Evolutionary conservation across 176 grass and related monocot genomes (phyloP), one percentile per base, ranked within the genome.

Genomic region (Aegilops bicornis): DNA sequence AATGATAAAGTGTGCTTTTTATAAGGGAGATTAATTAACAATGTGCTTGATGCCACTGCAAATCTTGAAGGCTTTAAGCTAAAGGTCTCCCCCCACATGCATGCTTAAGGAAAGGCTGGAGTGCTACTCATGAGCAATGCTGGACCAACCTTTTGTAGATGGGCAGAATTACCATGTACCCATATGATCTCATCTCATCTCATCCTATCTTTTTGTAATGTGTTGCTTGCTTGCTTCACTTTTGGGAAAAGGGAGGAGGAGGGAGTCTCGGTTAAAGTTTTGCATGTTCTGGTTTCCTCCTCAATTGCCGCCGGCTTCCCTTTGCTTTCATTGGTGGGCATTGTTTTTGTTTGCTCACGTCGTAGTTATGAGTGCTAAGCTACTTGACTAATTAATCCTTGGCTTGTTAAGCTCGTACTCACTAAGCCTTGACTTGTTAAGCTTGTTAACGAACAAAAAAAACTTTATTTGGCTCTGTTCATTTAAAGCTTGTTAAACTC

Each of bases 21-120:
- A 0, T 19, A 0, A 7, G 50, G 1, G 5, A 54, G 50, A 54
- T 48, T 48, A 7, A 54, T 56, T 56, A 8, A 56, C 54, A 58
- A 58, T 58, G 54, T 58, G 52, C 54, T 58, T 22, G 19, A 58
- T 6, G 2, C 20, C 0, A 1, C 73, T 80, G 45, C 37, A 31
- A 33, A 66, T 47, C 29, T 8, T 31, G 0, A 0, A 9, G 56
- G 0, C 56, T 59, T 59, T 59, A 22, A 2, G 56, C 19, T 59
- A 84, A 91, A 84, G 48, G n/a, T 40, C n/a, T 29, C 2, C 61
- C 47, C 19, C 20, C 56, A 59, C 56, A 59, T 59, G 39, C 76
- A 61, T 87, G 80, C 61, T 91, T 84, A 76, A 69, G 35, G 7
- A 59, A 79, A 83, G 47, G 56, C 13, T 12, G 43, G 73, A 1